Base-by-base conservation (phyloP, 768 basidiomycete genomes). In the Phylloporus arenicola region DNA sequence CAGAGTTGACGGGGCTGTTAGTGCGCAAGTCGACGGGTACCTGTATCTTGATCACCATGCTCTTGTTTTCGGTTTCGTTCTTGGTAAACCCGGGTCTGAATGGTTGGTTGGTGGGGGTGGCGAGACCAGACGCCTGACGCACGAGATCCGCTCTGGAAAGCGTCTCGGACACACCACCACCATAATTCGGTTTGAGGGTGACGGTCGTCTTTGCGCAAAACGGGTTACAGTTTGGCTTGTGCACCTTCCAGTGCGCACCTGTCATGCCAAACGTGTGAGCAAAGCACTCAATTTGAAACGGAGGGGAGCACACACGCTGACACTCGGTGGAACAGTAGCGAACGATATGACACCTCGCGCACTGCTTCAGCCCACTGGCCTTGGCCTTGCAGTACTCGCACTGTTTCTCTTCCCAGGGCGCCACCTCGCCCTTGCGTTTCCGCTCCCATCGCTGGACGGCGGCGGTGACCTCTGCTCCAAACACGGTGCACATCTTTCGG, bases 241-340 rank as follows among this genome's bases (percentile, higher is more conserved):
- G 81, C 0, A 25, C 48, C 39, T 66, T 61, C 82, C 81, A 82
- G 24, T 75, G 69, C 10, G 56, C 57, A 20, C 64, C 82, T 82
- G 50, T 16, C n/a, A 17, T 29, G 4, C 10, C 43, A 33, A 20
- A 17, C 6, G 12, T 30, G 10, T 14, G 35, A 24, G 25, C n/a
- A 27, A n/a, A n/a, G n/a, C n/a, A n/a, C n/a, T n/a, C n/a, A n/a
- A 13, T 20, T 20, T 6, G 10, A 20, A 22, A n/a, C 25, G 10
- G 11, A 38, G 9, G 25, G 29, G 12, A 42, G 16, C 17, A 65
- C 77, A 4, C 57, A 79, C 81, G 65, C 63, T 82, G 82, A 53
- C 82, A 82, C 29, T 73, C 74, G 1, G 64, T 55, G 6, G 79
- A 80, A 48, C 82, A 83, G 53, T 83, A 83, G 20, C 74, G 63